Conservation (phyloP, 495 filamentous ascomycete genomes). For the Penicillium atrosanguineum region DNA sequence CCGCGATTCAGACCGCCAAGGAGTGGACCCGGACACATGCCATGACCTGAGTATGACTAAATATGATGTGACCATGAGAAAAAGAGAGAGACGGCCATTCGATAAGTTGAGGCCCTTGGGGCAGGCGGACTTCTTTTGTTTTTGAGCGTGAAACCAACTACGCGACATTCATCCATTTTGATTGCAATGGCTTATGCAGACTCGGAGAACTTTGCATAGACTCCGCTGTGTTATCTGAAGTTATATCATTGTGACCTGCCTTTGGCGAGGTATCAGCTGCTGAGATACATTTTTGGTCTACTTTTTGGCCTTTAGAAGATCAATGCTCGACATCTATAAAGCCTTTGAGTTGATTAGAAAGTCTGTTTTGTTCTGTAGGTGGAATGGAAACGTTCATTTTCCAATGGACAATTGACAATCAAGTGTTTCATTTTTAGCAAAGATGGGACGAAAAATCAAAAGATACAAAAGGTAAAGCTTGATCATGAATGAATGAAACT, state of each 20-base stretch:
- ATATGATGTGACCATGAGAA: slow-evolving; percentile 42
- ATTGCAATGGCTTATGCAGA: slow-evolving; percentile 10
- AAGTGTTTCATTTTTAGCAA: too few relatives aligned
- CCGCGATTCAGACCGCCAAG: slow-evolving; percentile 83
- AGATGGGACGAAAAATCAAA: too few relatives aligned
- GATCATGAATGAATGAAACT: too few relatives aligned
- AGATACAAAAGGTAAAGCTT: too few relatives aligned
- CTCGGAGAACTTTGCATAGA: slow-evolving; percentile 21
- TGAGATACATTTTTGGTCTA: neutral
- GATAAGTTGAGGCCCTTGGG: neutral
- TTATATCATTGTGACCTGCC: neutral
- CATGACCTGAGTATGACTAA: slow-evolving; percentile 43
- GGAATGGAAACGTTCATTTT: too few relatives aligned
- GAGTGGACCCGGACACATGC: slow-evolving; percentile 87
- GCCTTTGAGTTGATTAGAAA: neutral
- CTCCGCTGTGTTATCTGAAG: slow-evolving; percentile 7
- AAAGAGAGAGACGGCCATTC: slow-evolving; percentile 6
- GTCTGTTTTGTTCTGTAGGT: too few relatives aligned
- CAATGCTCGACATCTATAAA: neutral
- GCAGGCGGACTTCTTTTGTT: slow-evolving; percentile 7
- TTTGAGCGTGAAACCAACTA: slow-evolving; percentile 12
- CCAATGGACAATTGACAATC: too few relatives aligned
- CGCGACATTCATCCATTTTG: neutral
- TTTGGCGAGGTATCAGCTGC: neutral
- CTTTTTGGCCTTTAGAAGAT: neutral